Conservation (phyloP, 148 eudicot genomes). For the Rhododendron molle region DNA sequence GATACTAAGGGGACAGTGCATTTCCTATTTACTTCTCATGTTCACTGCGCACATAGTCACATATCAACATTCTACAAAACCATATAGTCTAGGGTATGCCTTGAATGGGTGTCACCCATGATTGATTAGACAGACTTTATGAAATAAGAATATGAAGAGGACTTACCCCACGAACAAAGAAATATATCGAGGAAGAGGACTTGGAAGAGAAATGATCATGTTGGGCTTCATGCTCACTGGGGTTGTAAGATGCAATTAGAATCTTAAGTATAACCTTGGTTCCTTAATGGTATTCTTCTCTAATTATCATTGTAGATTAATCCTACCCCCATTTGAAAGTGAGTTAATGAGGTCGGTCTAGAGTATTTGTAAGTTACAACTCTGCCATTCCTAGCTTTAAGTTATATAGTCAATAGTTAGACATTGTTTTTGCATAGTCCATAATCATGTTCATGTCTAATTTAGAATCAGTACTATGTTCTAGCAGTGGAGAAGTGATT, state of each 20-base stretch:
- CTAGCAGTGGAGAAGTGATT: not conserved
- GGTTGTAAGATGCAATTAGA: not conserved
- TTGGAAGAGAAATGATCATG: not conserved
- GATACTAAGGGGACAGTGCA: not conserved
- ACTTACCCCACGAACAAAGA: not conserved
- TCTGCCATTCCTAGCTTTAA: not conserved
- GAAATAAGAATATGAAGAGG: not conserved
- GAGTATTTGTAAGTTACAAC: not conserved
- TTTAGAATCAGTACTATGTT: not conserved
- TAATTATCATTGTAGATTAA: not conserved
- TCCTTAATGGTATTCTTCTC: not conserved
- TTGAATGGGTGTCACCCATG: not conserved
- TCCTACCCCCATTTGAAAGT: not conserved
- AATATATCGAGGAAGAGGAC: not conserved
- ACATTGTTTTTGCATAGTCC: not conserved
- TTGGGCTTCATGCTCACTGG: not conserved
- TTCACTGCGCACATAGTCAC: not conserved
- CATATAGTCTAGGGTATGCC: not conserved
- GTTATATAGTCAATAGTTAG: constrained; percentile 1
- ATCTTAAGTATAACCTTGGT: not conserved
- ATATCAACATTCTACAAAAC: not conserved
- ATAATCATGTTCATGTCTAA: not conserved
- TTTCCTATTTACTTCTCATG: not conserved
- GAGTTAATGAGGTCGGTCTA: not conserved
- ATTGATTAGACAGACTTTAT: not conserved